Percentiles rank a stretch among this genome's conserved stretches.
phyloP scores from a whole-genome alignment of 495 filamentous ascomycete genomes.

The Cenococcum geophilum region DNA sequence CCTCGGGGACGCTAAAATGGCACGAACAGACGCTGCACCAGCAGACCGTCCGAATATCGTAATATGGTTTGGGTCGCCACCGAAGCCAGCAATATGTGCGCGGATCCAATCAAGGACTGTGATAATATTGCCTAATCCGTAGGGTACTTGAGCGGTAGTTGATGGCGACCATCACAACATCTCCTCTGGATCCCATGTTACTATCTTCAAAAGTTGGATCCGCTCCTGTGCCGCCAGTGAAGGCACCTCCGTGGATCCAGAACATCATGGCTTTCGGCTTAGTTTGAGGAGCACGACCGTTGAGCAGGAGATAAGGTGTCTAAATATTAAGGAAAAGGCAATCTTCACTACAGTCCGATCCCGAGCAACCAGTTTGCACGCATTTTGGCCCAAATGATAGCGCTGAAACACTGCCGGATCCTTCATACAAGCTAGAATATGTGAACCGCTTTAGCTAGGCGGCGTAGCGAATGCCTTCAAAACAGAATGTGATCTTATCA shows the following conservation, averaged over 20 bases:
- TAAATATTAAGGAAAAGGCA: conserved; percentile 53
- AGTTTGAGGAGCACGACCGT: conserved; percentile 9
- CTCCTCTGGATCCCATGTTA: conserved; percentile 46
- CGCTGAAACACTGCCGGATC: conserved; percentile 29
- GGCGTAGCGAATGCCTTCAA: conserved; percentile 33
- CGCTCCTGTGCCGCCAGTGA: conserved; percentile 26
- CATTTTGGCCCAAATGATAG: conserved; percentile 41
- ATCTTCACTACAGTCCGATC: conserved; percentile 39
- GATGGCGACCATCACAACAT: conserved; percentile 47
- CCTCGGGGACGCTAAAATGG: conserved; percentile 46
- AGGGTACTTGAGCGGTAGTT: conserved; percentile 45
- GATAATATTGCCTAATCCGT: conserved; percentile 46
- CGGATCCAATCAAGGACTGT: conserved; percentile 33
- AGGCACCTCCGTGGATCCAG: conserved; percentile 38
- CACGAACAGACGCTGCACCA: conserved; percentile 49
- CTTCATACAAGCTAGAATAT: conserved; percentile 23
- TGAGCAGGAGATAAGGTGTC: conserved; percentile 47
- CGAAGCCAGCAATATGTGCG: conserved; percentile 31
- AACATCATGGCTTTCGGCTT: conserved; percentile 47
- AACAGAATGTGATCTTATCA: conserved; percentile 49
- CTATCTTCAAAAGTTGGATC: conserved; percentile 42
- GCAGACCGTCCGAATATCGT: conserved; percentile 50
- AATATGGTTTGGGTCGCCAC: conserved; percentile 30
- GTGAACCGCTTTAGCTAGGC: conserved; percentile 26
- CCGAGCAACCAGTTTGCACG: conserved; percentile 37